phyloP scores from a whole-genome alignment of 2,329 filamentous ascomycete genomes.

The Cordyceps fumosorosea region DNA sequence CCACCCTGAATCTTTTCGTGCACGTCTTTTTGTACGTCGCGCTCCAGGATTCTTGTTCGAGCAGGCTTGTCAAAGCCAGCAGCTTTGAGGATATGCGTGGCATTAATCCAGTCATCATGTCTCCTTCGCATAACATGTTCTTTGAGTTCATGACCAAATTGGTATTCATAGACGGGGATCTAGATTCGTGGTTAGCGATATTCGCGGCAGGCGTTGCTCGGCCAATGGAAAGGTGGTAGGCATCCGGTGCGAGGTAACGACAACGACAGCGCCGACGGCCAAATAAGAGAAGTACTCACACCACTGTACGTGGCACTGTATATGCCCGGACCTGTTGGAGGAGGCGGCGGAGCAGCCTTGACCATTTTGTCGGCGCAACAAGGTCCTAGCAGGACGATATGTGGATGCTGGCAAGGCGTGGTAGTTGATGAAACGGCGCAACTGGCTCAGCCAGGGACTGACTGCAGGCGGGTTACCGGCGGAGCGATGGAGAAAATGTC shows the following conservation, averaged over 20 bases:
- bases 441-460: not conserved
- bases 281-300: constrained; percentile 39
- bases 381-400: not conserved
- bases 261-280: not conserved
- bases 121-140: constrained; percentile 94
- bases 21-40: constrained; percentile 91
- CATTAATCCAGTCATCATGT: constrained; percentile 96
- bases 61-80: constrained; percentile 97
- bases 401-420: not conserved
- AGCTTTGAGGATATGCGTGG: constrained; percentile 96
- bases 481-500: not conserved
- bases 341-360: constrained; percentile 30
- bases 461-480: not conserved
- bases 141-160: constrained; percentile 69
- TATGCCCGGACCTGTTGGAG: constrained; percentile 39
- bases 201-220: not conserved
- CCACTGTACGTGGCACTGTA: constrained; percentile 66
- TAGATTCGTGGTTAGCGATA: constrained; percentile 30
- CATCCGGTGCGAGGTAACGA: not conserved
- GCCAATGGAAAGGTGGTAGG: not conserved
- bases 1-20: constrained; percentile 98
- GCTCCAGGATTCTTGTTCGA: constrained; percentile 86
- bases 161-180: constrained; percentile 93
- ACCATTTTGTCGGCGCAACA: constrained; percentile 35
- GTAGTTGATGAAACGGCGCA: not conserved